A percentile compares a stretch with the other conserved stretches of the same genome.
phyloP scores from a whole-genome alignment of 345 rosid genomes.

The Salix suchowensis region DNA sequence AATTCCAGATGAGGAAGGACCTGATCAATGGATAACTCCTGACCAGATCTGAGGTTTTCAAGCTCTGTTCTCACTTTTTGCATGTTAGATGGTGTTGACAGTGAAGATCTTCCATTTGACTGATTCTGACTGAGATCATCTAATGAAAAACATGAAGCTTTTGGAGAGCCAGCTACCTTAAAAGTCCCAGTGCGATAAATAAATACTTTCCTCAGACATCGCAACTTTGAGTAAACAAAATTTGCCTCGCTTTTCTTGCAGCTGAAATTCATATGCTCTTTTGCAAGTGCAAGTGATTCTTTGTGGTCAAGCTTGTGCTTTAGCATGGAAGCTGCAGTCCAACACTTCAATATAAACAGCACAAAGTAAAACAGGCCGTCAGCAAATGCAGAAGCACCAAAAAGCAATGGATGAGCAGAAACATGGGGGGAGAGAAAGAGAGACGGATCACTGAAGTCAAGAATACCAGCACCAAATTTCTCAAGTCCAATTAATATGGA shows the following conservation, averaged over 20 bases:
- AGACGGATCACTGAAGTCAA: not conserved
- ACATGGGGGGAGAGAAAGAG: not conserved
- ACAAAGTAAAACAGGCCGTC: conserved; percentile 1
- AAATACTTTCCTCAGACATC: conserved; percentile 58
- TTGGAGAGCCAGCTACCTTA: conserved; percentile 23
- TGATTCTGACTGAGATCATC: conserved; percentile 21
- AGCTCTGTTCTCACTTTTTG: conserved; percentile 21
- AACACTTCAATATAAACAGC: conserved; percentile 50
- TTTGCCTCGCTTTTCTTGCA: conserved; percentile 70
- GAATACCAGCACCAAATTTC: not conserved
- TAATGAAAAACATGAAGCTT: conserved; percentile 22
- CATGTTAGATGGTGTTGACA: conserved; percentile 6
- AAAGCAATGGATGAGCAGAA: not conserved
- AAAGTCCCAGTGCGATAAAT: conserved; percentile 27
- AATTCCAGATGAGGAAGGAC: conserved; percentile 27
- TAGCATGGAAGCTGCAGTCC: conserved; percentile 73
- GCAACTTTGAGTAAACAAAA: conserved; percentile 47
- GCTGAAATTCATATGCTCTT: conserved; percentile 48
- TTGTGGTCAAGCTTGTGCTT: conserved; percentile 56
- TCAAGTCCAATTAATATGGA: not conserved
- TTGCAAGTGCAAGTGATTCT: conserved; percentile 65
- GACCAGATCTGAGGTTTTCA: conserved; percentile 21
- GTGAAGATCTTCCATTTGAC: conserved; percentile 23
- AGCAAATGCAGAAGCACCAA: not conserved
- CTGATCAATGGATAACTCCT: conserved; percentile 30